Evolutionary conservation across 2,329 filamentous ascomycete species (phyloP).

Genomic region (Trichocomaceae sp.): DNA sequence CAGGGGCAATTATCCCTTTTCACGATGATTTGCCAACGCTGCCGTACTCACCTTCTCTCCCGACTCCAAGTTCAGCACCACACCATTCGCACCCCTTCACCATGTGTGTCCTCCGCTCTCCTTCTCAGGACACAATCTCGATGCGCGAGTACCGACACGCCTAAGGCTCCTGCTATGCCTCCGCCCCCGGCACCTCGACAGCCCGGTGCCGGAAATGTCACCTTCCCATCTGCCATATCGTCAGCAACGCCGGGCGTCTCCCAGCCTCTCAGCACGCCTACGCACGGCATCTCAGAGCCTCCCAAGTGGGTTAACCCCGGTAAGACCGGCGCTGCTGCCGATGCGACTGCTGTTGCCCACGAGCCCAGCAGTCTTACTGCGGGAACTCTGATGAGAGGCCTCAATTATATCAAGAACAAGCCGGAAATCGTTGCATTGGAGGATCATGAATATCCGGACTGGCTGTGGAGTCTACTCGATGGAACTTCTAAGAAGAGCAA

Average conservation of each 20-base stretch:
- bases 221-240: slow-evolving; percentile 32
- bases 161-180: slow-evolving; percentile 19
- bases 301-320: slow-evolving; percentile 10
- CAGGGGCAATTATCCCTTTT: neutral
- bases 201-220: slow-evolving; percentile 21
- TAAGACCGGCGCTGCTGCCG: slow-evolving; percentile 22
- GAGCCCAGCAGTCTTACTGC: slow-evolving; percentile 34
- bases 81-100: slow-evolving; percentile 22
- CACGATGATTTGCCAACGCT: slow-evolving; percentile 38
- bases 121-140: slow-evolving; percentile 27
- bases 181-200: slow-evolving; percentile 30
- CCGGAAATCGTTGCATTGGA: slow-evolving; percentile 39
- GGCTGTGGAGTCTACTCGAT: slow-evolving; percentile 42
- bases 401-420: slow-evolving; percentile 45
- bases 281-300: slow-evolving; percentile 17
- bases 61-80: slow-evolving; percentile 30
- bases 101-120: slow-evolving; percentile 24
- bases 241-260: slow-evolving; percentile 36
- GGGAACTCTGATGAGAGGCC: slow-evolving; percentile 35
- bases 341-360: slow-evolving; percentile 24
- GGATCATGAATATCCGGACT: slow-evolving; percentile 44
- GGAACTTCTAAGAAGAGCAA: slow-evolving; percentile 28
- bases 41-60: slow-evolving; percentile 34
- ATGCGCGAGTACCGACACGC: slow-evolving; percentile 22
- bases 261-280: slow-evolving; percentile 36